A percentile compares a stretch with the other conserved stretches of the same genome.
Conservation (phyloP, 2,329 filamentous ascomycete species). For the Coniella lustricola region DNA sequence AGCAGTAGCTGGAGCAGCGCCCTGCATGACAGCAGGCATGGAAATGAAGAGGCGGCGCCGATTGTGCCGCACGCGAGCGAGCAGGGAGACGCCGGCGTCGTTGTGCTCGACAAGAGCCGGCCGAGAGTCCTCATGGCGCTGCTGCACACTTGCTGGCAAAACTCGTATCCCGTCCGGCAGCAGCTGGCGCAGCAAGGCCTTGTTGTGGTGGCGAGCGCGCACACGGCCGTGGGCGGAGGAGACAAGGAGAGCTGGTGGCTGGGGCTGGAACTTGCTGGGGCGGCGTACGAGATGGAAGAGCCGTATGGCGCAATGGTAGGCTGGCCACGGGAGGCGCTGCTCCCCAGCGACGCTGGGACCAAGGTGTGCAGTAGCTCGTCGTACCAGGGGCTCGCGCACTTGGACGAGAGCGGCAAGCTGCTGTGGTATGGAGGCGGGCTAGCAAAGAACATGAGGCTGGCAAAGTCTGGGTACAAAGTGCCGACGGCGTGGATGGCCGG, state of each 20-base stretch:
- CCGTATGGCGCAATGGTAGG: constrained; percentile 37
- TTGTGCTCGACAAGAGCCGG: constrained; percentile 34
- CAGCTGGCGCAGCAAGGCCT: constrained; percentile 32
- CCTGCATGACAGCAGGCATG: no score
- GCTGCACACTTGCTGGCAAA: constrained; percentile 38
- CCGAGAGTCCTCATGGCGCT: constrained; percentile 31
- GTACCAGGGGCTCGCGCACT: constrained; percentile 35
- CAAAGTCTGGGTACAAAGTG: constrained; percentile 26
- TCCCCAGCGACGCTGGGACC: background rate
- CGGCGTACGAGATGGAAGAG: constrained; percentile 31
- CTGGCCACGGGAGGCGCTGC: constrained; percentile 18
- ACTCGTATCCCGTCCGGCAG: constrained; percentile 31
- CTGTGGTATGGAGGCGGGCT: constrained; percentile 39
- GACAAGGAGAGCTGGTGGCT: constrained; percentile 43
- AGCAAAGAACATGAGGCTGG: constrained; percentile 31
- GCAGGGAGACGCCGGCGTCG: constrained; percentile 35
- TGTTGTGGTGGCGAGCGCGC: no score
- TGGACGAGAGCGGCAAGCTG: constrained; percentile 29
- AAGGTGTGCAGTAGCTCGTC: constrained; percentile 35
- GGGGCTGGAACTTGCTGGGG: constrained; percentile 33
- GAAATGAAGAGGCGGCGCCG: no score
- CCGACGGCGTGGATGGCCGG: constrained; percentile 35
- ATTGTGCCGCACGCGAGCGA: no score
- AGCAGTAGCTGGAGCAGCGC: no score
- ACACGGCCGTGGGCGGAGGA: no score